These are phyloP conservation scores for Blastocystis sp. DNA, from an alignment of 352 stramenopile genomes.

Conservation along the genomic window DNA sequence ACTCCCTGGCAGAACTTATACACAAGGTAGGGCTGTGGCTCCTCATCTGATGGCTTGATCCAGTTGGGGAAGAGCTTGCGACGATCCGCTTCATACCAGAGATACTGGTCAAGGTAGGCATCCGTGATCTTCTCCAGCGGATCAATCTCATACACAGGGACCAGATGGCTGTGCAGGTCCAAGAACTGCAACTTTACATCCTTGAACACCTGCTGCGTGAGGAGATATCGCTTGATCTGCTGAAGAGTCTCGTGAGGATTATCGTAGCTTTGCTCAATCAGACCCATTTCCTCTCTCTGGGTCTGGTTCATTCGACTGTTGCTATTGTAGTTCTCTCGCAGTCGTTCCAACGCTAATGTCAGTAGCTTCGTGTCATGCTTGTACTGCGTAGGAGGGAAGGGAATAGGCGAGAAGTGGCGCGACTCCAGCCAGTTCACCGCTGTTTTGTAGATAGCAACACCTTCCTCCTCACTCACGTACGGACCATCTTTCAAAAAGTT, in stretches of 20 bases:
- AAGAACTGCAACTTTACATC: conserved; percentile 99
- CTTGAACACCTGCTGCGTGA: conserved; percentile 99
- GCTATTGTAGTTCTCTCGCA: conserved; percentile 96
- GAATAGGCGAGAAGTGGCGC: conserved; percentile 96
- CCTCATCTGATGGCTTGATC: conserved; percentile 97
- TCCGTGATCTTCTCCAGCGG: conserved; percentile 99
- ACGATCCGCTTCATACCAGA: conserved; percentile 99
- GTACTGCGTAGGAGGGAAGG: conserved; percentile 97
- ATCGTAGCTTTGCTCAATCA: conserved; percentile 95
- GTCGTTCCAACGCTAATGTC: conserved; percentile 92
- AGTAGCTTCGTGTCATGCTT: conserved; percentile 99
- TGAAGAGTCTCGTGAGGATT: conserved; percentile 95
- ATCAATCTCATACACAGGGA: conserved; percentile 97
- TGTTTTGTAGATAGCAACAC: conserved; percentile 98
- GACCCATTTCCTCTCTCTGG: conserved; percentile 91
- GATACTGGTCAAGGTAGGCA: conserved; percentile 93
- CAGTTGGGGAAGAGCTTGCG: conserved; percentile 98
- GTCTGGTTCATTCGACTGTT: conserved; percentile 93
- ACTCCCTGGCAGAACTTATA: conserved; percentile 99
- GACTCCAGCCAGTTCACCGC: conserved; percentile 99
- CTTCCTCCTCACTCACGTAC: conserved; percentile 96
- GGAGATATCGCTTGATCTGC: conserved; percentile 95
- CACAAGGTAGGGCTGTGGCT: conserved; percentile 92
- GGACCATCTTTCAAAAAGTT: conserved; percentile 98
- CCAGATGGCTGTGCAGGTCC: conserved; percentile 97